Base-by-base conservation (phyloP, 805 yeast species). In the Candida peoriensis region DNA sequence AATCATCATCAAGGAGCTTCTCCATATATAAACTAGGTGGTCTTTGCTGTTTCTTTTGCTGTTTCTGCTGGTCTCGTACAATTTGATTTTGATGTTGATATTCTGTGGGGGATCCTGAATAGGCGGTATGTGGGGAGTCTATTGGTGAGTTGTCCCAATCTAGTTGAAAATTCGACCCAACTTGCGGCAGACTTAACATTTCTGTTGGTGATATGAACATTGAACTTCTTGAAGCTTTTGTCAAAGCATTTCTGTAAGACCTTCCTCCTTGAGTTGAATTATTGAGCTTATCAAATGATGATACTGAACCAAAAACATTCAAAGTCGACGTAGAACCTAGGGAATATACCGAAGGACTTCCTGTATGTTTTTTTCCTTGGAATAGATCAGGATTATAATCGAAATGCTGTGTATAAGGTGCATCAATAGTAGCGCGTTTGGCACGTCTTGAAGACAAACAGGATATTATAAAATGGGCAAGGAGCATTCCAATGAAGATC, bases 171-270 rank as follows among this genome's bases (percentile, higher is more conserved):
- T 28, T 31, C 11, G 46, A 23, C 18, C 28, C 13, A 7, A 36
- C 32, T 7, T 34, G 34, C 18, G 46, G 47, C 28, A 42, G 36
- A 30, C 52, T 54, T 26, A 68, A 43, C 37, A 69, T 59, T 40
- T 64, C 63, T 4, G 74, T 71, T 3, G 80, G 80, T 18, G 77
- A 71, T 14, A 74, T 60, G 39, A 70, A 72, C 70, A 74, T 59
- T 5, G 77, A 70, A 9, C 57, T 55, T 40, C 76, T 50, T 15
- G 60, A 53, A 3, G 49, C 48, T 37, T 37, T 43, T 30, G 40
- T 29, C 5, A 48, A 20, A 1, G 58, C 53, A 20, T 39, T 46
- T 42, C 52, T 44, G 31, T 47, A 54, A 8, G 48, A 36, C 46
- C 52, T 42, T 5, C 58, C 56, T 7, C 31, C 35, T 18, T 36